phyloP scores from a whole-genome alignment of 345 rosid species.

The Euphorbia tirucalli region DNA sequence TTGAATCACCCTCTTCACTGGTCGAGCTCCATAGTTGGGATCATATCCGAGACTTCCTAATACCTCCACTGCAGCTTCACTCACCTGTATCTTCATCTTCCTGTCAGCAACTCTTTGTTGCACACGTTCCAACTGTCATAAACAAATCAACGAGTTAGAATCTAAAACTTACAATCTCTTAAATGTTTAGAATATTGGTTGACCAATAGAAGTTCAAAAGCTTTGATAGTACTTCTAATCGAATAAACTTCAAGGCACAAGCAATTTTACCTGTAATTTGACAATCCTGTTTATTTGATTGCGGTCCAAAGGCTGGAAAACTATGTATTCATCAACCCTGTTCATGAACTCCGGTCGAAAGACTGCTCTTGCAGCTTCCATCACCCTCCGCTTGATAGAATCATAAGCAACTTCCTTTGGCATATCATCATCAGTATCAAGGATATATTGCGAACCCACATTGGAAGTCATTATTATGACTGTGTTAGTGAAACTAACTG shows the following conservation, averaged over 20 bases:
- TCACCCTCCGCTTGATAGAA: conserved; percentile 73
- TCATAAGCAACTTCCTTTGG: conserved; percentile 66
- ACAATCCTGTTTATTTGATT: conserved; percentile 80
- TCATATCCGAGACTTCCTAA: conserved; percentile 90
- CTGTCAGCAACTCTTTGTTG: conserved; percentile 84
- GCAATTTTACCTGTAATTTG: conserved; percentile 67
- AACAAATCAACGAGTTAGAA: conserved; percentile 11
- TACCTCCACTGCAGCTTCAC: conserved; percentile 69
- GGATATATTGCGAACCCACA: conserved; percentile 87
- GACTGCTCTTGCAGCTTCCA: conserved; percentile 96
- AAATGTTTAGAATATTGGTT: not conserved
- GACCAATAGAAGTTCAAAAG: not conserved
- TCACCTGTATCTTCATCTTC: conserved; percentile 73
- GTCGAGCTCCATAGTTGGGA: conserved; percentile 95
- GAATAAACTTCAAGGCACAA: not conserved
- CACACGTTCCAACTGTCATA: conserved; percentile 77
- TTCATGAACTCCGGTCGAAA: conserved; percentile 99
- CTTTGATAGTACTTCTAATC: not conserved
- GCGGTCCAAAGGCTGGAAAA: conserved; percentile 93
- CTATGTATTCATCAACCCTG: conserved; percentile 95
- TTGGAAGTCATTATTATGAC: conserved; percentile 94
- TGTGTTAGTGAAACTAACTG: conserved; percentile 90
- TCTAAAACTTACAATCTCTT: not conserved
- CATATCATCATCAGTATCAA: conserved; percentile 55
- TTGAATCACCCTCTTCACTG: conserved; percentile 95